phyloP scores from a whole-genome alignment of 106 monocot species.

The Dendrobium nobile region DNA sequence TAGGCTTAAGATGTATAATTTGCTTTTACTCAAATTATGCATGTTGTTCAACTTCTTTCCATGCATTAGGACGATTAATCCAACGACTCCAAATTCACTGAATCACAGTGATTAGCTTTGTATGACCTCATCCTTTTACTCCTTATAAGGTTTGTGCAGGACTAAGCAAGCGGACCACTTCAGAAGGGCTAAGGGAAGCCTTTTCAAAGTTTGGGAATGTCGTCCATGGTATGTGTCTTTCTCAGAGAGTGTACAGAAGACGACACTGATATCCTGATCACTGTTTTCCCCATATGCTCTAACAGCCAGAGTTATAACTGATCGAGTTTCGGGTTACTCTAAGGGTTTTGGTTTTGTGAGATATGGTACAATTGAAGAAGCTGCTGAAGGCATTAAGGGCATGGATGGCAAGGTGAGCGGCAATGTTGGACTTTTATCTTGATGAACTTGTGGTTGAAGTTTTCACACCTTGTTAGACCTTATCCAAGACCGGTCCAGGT shows the following conservation, averaged over 20 bases:
- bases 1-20: background rate
- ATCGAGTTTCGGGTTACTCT: slow-evolving; percentile 60
- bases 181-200: slow-evolving; percentile 57
- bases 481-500: too few relatives aligned
- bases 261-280: background rate
- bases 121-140: background rate
- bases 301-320: slow-evolving; percentile 59
- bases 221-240: slow-evolving; percentile 37
- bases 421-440: background rate
- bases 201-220: slow-evolving; percentile 63
- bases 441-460: background rate
- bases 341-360: slow-evolving; percentile 75
- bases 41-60: background rate
- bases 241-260: background rate
- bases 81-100: background rate
- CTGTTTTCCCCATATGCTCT: background rate
- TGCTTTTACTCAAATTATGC: background rate
- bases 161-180: slow-evolving; percentile 69
- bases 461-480: background rate
- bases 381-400: slow-evolving; percentile 50
- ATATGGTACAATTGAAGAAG: slow-evolving; percentile 48
- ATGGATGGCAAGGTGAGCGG: slow-evolving; percentile 69
- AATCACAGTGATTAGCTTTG: background rate
- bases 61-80: background rate
- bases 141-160: slow-evolving; percentile 20